These are phyloP conservation scores for Linnemannia exigua DNA, from an alignment of 192 early-diverging fungal species.

Conservation along the genomic window DNA sequence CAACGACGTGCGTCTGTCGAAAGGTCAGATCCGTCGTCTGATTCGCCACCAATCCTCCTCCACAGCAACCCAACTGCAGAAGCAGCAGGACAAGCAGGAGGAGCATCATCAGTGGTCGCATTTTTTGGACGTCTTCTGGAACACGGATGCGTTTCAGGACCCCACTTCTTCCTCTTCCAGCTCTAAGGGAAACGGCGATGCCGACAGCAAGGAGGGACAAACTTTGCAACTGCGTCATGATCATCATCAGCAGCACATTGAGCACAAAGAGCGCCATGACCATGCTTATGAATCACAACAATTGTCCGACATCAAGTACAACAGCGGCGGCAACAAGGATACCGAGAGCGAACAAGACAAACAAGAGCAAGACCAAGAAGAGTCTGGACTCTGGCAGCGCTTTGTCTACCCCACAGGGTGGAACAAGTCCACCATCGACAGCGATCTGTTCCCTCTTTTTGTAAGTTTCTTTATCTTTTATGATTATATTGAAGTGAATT, in stretches of 20 bases:
- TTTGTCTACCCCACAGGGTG: slow-evolving; percentile 1
- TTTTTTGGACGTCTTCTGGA: slow-evolving; percentile 3
- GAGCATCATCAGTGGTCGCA: neutral
- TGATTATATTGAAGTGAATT: too few species aligned
- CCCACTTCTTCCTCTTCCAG: neutral
- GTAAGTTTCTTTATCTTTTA: neutral
- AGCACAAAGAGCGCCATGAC: slow-evolving; percentile 7
- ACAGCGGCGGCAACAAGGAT: neutral
- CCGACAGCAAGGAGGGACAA: too few species aligned
- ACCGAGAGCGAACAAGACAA: slow-evolving; percentile 3
- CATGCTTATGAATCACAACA: neutral
- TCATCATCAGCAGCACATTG: slow-evolving; percentile 15
- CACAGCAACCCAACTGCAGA: neutral
- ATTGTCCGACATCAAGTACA: slow-evolving; percentile 1
- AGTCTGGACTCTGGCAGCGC: slow-evolving; percentile 4
- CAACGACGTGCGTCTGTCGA: neutral
- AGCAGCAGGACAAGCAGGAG: too few species aligned
- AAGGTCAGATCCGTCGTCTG: neutral
- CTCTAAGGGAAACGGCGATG: too few species aligned
- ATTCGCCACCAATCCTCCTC: slow-evolving; percentile 6
- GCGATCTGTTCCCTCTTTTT: neutral
- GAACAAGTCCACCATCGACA: neutral
- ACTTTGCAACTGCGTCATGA: neutral
- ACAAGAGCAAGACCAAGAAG: too few species aligned
- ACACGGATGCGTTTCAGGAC: slow-evolving; percentile 3